phyloP scores from a whole-genome alignment of 1,284 basidiomycete species.

The Thecaphora frezii region DNA sequence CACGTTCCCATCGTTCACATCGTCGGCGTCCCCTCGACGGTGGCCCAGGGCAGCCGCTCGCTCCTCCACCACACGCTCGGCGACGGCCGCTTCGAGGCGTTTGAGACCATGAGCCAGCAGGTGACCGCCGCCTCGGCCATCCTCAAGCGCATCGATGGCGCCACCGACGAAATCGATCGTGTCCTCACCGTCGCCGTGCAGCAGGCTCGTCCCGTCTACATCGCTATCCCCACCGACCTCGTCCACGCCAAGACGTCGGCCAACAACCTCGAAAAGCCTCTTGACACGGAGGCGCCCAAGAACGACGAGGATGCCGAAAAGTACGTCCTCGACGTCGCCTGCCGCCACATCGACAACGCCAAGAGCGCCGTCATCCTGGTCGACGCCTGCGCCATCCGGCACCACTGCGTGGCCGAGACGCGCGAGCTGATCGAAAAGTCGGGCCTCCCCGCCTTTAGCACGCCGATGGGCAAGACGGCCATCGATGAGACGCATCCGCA shows the following conservation, averaged over 20 bases:
- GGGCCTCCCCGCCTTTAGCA: slow-evolving; percentile 61
- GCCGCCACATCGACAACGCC: slow-evolving; percentile 65
- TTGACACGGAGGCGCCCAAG: slow-evolving; percentile 19
- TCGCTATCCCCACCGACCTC: slow-evolving; percentile 83
- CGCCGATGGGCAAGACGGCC: slow-evolving; percentile 86
- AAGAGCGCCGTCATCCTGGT: slow-evolving; percentile 76
- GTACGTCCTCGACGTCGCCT: slow-evolving; percentile 68
- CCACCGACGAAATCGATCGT: slow-evolving; percentile 73
- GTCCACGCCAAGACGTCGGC: slow-evolving; percentile 72
- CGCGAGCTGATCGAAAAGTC: slow-evolving; percentile 72
- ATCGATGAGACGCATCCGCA: slow-evolving; percentile 76
- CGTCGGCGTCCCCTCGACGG: slow-evolving; percentile 79
- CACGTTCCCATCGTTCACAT: slow-evolving; percentile 90
- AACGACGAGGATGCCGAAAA: slow-evolving; percentile 69
- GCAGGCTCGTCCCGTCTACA: slow-evolving; percentile 78
- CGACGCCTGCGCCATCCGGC: slow-evolving; percentile 83
- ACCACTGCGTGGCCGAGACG: slow-evolving; percentile 72
- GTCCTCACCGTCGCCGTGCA: slow-evolving; percentile 74
- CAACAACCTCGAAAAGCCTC: slow-evolving; percentile 68
- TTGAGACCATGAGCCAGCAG: slow-evolving; percentile 73
- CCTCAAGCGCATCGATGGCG: slow-evolving; percentile 48
- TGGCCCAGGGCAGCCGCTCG: slow-evolving; percentile 66
- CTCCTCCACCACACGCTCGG: slow-evolving; percentile 61
- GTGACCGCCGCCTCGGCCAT: slow-evolving; percentile 72
- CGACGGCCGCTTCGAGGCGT: slow-evolving; percentile 68